Evolutionary conservation across 208 protist genomes (phyloP).

Genomic region (Leishmania tarentolae): DNA sequence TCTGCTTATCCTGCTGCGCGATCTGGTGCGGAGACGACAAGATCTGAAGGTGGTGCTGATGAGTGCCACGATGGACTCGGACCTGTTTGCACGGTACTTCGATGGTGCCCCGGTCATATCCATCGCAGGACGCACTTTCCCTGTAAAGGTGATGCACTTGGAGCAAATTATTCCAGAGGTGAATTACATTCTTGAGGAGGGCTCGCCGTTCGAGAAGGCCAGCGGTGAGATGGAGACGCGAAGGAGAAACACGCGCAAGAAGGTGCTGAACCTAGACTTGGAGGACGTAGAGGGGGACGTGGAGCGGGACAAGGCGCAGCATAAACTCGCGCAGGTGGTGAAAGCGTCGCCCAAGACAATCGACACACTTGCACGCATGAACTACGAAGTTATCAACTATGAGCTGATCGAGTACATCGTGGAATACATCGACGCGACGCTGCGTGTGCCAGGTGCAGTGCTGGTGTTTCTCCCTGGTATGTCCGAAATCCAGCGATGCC

Average conservation of each 20-base stretch:
- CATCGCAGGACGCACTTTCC: constrained; percentile 95
- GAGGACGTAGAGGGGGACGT: constrained; percentile 69
- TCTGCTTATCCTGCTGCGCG: constrained; percentile 91
- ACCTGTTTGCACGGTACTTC: constrained; percentile 94
- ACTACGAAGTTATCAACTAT: constrained; percentile 94
- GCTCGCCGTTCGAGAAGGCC: constrained; percentile 75
- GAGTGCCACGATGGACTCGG: constrained; percentile 95
- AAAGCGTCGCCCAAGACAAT: constrained; percentile 59
- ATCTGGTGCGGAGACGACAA: constrained; percentile 70
- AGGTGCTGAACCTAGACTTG: constrained; percentile 54
- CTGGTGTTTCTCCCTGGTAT: constrained; percentile 97
- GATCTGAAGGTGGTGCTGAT: constrained; percentile 94
- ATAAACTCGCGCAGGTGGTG: constrained; percentile 43
- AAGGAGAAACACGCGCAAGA: constrained; percentile 77
- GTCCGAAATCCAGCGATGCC: constrained; percentile 92
- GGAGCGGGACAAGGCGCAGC: constrained; percentile 46
- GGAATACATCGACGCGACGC: constrained; percentile 71
- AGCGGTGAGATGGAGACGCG: constrained; percentile 43
- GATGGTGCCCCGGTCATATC: constrained; percentile 82
- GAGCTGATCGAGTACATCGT: constrained; percentile 94
- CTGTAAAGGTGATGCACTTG: constrained; percentile 93
- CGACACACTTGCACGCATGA: constrained; percentile 79
- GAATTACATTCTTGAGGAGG: constrained; percentile 81
- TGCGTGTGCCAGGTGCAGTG: constrained; percentile 82
- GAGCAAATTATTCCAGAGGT: constrained; percentile 92